Percentiles rank a stretch among this genome's conserved stretches.
phyloP scores from a whole-genome alignment of 2,329 filamentous ascomycete species.

The Bipolaris victoriae region DNA sequence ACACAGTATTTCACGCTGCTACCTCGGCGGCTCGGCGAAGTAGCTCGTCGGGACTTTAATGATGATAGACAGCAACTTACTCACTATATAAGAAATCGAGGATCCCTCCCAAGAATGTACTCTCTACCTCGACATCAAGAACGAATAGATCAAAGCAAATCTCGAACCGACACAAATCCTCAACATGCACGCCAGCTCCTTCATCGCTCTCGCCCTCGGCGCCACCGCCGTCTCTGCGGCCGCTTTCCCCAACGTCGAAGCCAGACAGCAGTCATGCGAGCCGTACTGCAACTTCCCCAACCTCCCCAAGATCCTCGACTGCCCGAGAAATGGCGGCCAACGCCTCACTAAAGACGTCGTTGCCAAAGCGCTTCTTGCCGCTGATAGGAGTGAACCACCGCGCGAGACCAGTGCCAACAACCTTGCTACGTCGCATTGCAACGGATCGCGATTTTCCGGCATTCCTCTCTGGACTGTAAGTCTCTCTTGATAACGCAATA shows the following conservation, averaged over 20 bases:
- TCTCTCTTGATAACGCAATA: neutral
- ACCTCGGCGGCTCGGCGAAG: too few species aligned
- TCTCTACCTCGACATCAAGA: too few species aligned
- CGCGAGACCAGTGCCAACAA: neutral
- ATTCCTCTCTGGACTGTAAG: constrained; percentile 4
- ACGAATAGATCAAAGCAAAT: too few species aligned
- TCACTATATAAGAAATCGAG: too few species aligned
- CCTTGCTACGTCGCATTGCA: neutral
- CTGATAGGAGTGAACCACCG: neutral
- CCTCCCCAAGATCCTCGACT: neutral
- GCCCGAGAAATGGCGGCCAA: neutral
- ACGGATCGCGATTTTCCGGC: neutral
- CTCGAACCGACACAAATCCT: neutral
- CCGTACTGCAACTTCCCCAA: neutral
- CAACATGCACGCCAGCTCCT: constrained; percentile 11
- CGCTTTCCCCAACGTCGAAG: too few species aligned
- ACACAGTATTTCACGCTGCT: too few species aligned
- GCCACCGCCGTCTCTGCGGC: constrained; percentile 5
- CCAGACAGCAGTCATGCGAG: neutral
- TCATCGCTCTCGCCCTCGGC: constrained; percentile 11
- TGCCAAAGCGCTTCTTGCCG: neutral
- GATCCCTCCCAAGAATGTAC: too few species aligned
- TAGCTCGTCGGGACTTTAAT: too few species aligned
- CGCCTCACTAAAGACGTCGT: neutral
- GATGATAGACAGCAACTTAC: too few species aligned